Percentiles rank a stretch among this genome's conserved stretches.
Evolutionary conservation across 768 basidiomycete genomes (phyloP).

Genomic region (Hypsizygus marmoreus): DNA sequence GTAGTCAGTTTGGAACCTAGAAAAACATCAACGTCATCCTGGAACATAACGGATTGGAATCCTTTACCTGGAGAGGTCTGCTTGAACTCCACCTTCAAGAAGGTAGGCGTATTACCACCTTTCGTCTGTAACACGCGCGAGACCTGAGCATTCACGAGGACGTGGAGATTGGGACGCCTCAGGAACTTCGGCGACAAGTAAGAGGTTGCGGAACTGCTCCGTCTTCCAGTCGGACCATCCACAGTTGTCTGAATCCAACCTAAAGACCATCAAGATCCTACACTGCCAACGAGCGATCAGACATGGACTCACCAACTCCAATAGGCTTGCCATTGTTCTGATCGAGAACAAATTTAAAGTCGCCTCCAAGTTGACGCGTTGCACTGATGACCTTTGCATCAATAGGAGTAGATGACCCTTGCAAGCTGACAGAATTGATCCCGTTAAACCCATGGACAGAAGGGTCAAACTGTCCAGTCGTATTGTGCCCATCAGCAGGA

Average conservation of each 20-base stretch:
- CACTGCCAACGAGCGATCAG: neutral
- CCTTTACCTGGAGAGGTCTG: constrained; percentile 2
- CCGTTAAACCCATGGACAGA: constrained; percentile 27
- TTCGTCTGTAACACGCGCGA: constrained; percentile 22
- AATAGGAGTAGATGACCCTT: constrained; percentile 22
- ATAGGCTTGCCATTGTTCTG: constrained; percentile 27
- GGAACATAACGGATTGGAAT: too few species aligned
- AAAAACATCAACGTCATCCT: neutral
- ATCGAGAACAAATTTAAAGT: constrained; percentile 34
- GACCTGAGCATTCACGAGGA: constrained; percentile 27
- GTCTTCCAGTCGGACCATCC: constrained; percentile 18
- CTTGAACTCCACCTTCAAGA: constrained; percentile 13
- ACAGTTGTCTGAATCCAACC: constrained; percentile 18
- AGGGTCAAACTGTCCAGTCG: constrained; percentile 32
- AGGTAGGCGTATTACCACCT: constrained; percentile 1
- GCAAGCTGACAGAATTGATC: constrained; percentile 23
- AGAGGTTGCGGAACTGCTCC: constrained; percentile 32
- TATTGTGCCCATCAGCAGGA: constrained; percentile 33
- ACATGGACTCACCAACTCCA: constrained; percentile 28
- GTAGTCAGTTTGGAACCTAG: neutral
- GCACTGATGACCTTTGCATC: constrained; percentile 19
- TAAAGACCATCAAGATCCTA: neutral
- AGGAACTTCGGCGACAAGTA: constrained; percentile 30
- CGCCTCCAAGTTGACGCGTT: constrained; percentile 15
- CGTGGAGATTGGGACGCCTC: constrained; percentile 28